Base-by-base conservation (phyloP, 2,329 filamentous ascomycete species). In the Zarea fungicola region DNA sequence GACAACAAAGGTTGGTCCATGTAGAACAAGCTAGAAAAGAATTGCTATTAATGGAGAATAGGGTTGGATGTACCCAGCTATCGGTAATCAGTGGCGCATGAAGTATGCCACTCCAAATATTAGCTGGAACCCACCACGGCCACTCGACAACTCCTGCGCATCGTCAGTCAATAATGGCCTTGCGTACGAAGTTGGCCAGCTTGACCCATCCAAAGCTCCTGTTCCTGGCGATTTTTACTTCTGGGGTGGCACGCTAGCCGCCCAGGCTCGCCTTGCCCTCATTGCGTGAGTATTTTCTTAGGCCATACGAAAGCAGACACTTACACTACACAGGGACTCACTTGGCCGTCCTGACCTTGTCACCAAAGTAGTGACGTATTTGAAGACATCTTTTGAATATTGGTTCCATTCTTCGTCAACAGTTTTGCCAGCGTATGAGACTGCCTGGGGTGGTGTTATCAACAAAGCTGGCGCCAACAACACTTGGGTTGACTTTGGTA, bases 401-500 rank as follows among this genome's bases (percentile, higher is more conserved):
- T 60, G 56, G 56, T 57, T 59, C 48, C 26, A 53, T 25, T 50
- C 55, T 13, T 52, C 52, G 14, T 54, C 50, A 1, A 14, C 49
- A 22, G 54, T 48, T 7, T 40, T 44, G 25, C 54, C 54, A 10
- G 57, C 55, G 7, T 61, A 60, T 18, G 58, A 61, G 45, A 56
- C 53, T 14, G 52, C 45, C 6, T 60, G 58, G 58, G 57, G 57
- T 4, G 58, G 58, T 36, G 46, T 61, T 18, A 48, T 60, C 39
- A 49, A 54, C 51, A 57, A 54, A 43, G 57, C 55, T 10, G 56
- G 57, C 10, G 49, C 51, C 5, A 47, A 34, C 13, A 56, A 59
- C 29, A 34, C 51, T 19, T 50, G 50, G 8, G 48, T 57, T 18
- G 60, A 62, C 45, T 62, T 59, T 49, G 59, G 60, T 14, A 62